Base-by-base conservation (phyloP, 2,329 filamentous ascomycete species). In the Exophiala oligosperma region DNA sequence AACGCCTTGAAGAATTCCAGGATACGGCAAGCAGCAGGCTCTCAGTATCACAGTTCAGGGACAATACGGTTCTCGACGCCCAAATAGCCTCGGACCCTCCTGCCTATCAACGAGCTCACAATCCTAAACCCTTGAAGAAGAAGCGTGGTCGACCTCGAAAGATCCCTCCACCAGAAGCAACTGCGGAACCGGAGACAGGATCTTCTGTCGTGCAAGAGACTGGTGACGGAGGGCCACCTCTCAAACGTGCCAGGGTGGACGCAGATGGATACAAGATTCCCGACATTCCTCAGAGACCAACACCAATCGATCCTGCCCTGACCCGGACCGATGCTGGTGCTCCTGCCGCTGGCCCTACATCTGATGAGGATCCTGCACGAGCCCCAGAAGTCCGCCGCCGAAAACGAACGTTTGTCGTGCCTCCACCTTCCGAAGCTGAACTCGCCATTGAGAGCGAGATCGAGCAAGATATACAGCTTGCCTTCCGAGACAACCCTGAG, bases 1-100 rank as follows among this genome's bases (percentile, higher is more conserved):
- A 93, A 71, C 91, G 94, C 61, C 78, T 99, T 8, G 87, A 92
- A 64, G 94, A 99, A 70, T 99, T 97, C 75, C 91, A 90, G 63
- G 83, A 87, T 32, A 96, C 93, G 0, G 89, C 91, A 62, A 92
- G 89, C 60, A 91, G 91, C 64, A 84, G 85, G 51, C 82, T 97
- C 73, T 94, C 91, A 0, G 90, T 99, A 21, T 88, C 92, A 61
- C 88, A 97, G 67, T 96, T 96, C 68, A 80, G 76, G 41, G 74
- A 75, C 2, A 74, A 77, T 26, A 73, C 76, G 54, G 58, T 77
- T 40, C 56, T 55, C 11, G 86, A 87, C 24, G 77, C 83, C 24
- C 87, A 90, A 63, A 47, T 54, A 1, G 44, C 46, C 11, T 32
- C 49, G 8, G 90, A 96, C 66, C 94, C 94, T 0, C 94, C 94